Conservation (phyloP, 768 basidiomycete species). For the Hypsizygus marmoreus region DNA sequence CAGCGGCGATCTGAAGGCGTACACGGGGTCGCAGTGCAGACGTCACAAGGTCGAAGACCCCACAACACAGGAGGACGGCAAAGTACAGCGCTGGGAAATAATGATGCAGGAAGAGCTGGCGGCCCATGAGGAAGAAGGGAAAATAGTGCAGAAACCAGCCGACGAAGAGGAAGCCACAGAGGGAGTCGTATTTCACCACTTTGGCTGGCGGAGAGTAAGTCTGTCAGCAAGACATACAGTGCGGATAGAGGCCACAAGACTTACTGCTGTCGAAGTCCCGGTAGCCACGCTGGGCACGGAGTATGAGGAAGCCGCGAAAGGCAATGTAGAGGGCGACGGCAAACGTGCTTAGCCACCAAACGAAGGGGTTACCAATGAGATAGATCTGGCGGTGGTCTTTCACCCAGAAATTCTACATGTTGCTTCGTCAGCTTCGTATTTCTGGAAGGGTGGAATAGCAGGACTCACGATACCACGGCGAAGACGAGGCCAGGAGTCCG, state of each 20-base stretch:
- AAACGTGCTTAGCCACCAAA: conserved; percentile 87
- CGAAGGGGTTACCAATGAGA: conserved; percentile 89
- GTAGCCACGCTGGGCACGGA: conserved; percentile 89
- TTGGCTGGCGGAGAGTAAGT: conserved; percentile 52
- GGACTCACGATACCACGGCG: conserved; percentile 86
- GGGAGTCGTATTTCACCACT: conserved; percentile 87
- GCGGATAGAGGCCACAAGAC: conserved; percentile 26
- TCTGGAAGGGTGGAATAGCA: not conserved
- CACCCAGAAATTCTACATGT: conserved; percentile 91
- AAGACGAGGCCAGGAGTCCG: conserved; percentile 86
- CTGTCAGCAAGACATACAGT: not conserved
- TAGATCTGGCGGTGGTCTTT: conserved; percentile 96
- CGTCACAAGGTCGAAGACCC: conserved; percentile 84
- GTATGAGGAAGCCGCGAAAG: conserved; percentile 76
- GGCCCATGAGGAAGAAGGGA: conserved; percentile 96
- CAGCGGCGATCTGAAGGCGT: conserved; percentile 78
- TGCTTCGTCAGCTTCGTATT: conserved; percentile 6
- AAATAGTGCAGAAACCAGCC: conserved; percentile 94
- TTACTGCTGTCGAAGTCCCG: conserved; percentile 90
- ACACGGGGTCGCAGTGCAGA: conserved; percentile 74
- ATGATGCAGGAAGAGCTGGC: conserved; percentile 97
- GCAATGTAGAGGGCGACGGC: conserved; percentile 67
- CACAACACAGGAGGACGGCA: conserved; percentile 76
- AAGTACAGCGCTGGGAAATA: conserved; percentile 98
- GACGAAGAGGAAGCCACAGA: conserved; percentile 89